A percentile compares a stretch with the other conserved stretches of the same genome.
Conservation (phyloP, 2,329 filamentous ascomycete genomes). For the Teratosphaeria pseudoeucalypti region DNA sequence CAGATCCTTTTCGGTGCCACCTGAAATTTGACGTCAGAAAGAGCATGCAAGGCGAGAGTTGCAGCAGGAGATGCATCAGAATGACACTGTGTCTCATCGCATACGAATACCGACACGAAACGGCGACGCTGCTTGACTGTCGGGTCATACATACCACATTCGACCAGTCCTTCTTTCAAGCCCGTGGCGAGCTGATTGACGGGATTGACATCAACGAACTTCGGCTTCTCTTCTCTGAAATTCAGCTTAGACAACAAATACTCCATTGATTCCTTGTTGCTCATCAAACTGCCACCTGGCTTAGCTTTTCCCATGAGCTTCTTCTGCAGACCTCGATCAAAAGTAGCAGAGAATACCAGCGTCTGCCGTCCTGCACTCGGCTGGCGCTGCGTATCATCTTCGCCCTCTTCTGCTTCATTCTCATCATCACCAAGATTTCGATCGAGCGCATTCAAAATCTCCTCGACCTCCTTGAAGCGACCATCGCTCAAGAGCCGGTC, state of each 20-base stretch:
- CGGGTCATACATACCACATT: constrained; percentile 47
- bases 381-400: background rate
- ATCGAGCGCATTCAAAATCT: constrained; percentile 75
- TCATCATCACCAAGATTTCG: constrained; percentile 39
- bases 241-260: constrained; percentile 84
- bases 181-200: constrained; percentile 76
- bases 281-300: constrained; percentile 51
- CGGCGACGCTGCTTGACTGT: background rate
- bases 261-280: constrained; percentile 51
- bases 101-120: background rate
- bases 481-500: constrained; percentile 85
- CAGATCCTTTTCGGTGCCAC: constrained; percentile 90
- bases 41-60: background rate
- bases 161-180: constrained; percentile 79
- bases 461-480: constrained; percentile 87
- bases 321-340: constrained; percentile 81
- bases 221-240: constrained; percentile 73
- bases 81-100: background rate
- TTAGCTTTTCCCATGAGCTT: constrained; percentile 74
- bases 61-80: background rate
- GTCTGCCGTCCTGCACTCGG: constrained; percentile 56
- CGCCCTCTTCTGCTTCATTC: constrained; percentile 17
- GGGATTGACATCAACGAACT: constrained; percentile 87
- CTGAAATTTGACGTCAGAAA: background rate
- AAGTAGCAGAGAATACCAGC: constrained; percentile 92